phyloP scores from a whole-genome alignment of 2,329 filamentous ascomycete genomes.

The Cordyceps pruinosa region DNA sequence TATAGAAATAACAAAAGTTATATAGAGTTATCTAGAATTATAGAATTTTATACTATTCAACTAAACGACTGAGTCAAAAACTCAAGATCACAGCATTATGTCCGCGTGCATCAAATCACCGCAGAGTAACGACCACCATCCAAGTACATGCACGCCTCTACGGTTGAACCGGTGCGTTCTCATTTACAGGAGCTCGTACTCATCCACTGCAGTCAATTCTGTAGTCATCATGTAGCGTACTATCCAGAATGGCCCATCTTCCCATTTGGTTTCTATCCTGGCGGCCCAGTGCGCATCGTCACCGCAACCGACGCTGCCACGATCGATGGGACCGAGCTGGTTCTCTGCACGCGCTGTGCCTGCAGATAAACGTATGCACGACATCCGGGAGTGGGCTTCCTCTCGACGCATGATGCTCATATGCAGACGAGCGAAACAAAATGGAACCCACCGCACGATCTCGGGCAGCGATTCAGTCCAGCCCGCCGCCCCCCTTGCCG shows the following conservation, averaged over 20 bases:
- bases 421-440: not conserved
- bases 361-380: conserved; percentile 6
- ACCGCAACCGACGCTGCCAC: not conserved
- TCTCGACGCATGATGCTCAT: not conserved
- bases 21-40: no score
- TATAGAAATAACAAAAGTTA: no score
- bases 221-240: no score
- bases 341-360: not conserved
- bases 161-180: no score
- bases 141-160: no score
- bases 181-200: not conserved
- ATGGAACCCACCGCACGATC: conserved; percentile 3
- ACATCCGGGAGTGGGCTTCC: conserved; percentile 2
- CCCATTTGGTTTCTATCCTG: not conserved
- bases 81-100: no score
- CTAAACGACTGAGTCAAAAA: no score
- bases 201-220: not conserved
- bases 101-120: not conserved
- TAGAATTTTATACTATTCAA: no score
- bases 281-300: not conserved
- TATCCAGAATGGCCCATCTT: not conserved
- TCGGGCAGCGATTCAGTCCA: conserved; percentile 7
- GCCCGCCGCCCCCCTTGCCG: not conserved
- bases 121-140: not conserved
- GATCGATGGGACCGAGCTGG: not conserved